Percentiles rank a stretch among this genome's conserved stretches.
These are phyloP conservation scores for Stropharia rugosoannulata DNA, from an alignment of 768 basidiomycete species.

Conservation along the genomic window DNA sequence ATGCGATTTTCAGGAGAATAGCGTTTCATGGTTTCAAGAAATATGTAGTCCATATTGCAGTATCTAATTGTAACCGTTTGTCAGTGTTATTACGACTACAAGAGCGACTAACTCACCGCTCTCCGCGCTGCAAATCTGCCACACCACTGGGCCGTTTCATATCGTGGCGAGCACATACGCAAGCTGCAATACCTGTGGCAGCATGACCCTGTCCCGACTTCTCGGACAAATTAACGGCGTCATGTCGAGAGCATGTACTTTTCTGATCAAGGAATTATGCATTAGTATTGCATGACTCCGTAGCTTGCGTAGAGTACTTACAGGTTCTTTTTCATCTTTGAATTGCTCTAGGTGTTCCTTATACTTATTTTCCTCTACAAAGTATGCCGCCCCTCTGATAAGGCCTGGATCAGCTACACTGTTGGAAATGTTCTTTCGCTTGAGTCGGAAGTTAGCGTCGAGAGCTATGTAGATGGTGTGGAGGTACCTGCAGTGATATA, in stretches of 20 bases:
- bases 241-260: conserved; percentile 23
- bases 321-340: background rate
- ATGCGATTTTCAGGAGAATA: background rate
- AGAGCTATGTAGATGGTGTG: too few species aligned
- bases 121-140: background rate
- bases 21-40: background rate
- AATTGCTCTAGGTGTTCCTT: background rate
- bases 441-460: background rate
- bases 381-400: background rate
- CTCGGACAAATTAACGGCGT: conserved; percentile 19
- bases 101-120: background rate
- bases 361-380: background rate
- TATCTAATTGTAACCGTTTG: background rate
- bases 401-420: background rate
- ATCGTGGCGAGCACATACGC: background rate
- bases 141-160: background rate
- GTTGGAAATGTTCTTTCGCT: background rate
- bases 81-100: background rate
- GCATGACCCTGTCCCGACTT: conserved; percentile 16
- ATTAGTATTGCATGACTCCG: too few species aligned
- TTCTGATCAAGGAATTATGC: background rate
- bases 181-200: conserved; percentile 17
- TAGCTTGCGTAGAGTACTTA: background rate
- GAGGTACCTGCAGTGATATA: too few species aligned
- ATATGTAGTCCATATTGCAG: background rate